Evolutionary conservation across 2,329 filamentous ascomycete genomes (phyloP), one percentile per base, ranked within the genome.

Genomic region (Graphilbum ipis-grandicollis): DNA sequence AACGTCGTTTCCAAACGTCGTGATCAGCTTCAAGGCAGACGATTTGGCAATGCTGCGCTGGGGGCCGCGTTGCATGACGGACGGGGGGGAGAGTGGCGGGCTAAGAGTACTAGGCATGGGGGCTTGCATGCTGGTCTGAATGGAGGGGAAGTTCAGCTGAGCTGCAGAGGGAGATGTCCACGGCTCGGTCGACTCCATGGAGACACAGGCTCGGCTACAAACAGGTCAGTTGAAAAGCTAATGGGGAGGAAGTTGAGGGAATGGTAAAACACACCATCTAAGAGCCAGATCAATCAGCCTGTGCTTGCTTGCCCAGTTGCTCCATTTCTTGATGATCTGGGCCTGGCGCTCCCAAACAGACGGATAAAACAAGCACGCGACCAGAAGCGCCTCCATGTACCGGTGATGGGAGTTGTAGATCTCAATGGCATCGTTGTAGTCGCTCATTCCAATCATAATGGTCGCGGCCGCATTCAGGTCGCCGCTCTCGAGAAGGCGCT

Each of bases 371-470:
- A 94, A 64, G 48, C 84, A 92, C 1, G 85, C 81, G 44, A 98
- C 66, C 13, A 98, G 70, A 23, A 96, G 66, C 2, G 90, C 88
- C 57, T 98, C 90, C 78, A 98, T 81, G 53, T 79, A 93, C 49
- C 78, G 77, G 54, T 79, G 84, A 45, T 90, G 84, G 10, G 86
- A 93, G 23, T 93, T 74, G 49, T 98, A 98, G 22, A 94, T 79
- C 55, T 98, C 90, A 41, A 98, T 86, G 1, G 90, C 90, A 53
- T 98, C 88, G 45, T 92, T 88, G 47, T 82, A 67, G 51, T 96
- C 88, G 2, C 86, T 86, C 56, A 98, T 75, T 13, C 86, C 85
- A 25, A 98, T 74, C 55, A 98, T 74, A 43, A 96, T 88, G 0
- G 88, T 88, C 15, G 85, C 86, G 5, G 90, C 85, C 1, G 84